phyloP scores from a whole-genome alignment of 805 yeast genomes.

The Pichia cabralensis region DNA sequence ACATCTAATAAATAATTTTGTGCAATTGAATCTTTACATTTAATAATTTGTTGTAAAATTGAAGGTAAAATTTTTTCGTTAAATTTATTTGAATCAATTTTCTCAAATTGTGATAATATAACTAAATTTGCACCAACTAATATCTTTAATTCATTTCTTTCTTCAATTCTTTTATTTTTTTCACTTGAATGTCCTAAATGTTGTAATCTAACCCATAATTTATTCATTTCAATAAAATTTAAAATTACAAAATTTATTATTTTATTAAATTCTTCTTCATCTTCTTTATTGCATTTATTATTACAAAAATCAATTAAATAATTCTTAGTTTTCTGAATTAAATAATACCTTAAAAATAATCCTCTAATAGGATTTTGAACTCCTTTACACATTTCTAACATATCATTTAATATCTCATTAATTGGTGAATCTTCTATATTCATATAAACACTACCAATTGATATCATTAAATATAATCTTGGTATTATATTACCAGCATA shows the following conservation, averaged over 20 bases:
- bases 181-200: conserved; percentile 92
- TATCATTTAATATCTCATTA: conserved; percentile 82
- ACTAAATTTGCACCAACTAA: conserved; percentile 90
- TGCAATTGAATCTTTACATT: conserved; percentile 85
- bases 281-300: conserved; percentile 1
- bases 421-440: conserved; percentile 67
- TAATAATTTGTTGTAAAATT: conserved; percentile 80
- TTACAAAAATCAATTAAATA: conserved; percentile 33
- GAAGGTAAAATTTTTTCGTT: conserved; percentile 59
- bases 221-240: conserved; percentile 95
- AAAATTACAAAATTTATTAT: conserved; percentile 71
- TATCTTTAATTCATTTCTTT: conserved; percentile 82
- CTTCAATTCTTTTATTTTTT: conserved; percentile 59
- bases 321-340: conserved; percentile 74
- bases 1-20: conserved; percentile 90
- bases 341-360: conserved; percentile 76
- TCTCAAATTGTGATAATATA: conserved; percentile 76
- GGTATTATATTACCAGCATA: conserved; percentile 93
- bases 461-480: conserved; percentile 85
- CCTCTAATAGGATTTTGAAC: conserved; percentile 95
- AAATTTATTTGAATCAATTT: conserved; percentile 45
- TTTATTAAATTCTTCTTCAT: conserved; percentile 39
- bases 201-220: conserved; percentile 92
- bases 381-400: conserved; percentile 97
- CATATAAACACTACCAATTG: conserved; percentile 88